Evolutionary conservation across 495 filamentous ascomycete species (phyloP).

Genomic region (Lasiosphaeris hirsuta): DNA sequence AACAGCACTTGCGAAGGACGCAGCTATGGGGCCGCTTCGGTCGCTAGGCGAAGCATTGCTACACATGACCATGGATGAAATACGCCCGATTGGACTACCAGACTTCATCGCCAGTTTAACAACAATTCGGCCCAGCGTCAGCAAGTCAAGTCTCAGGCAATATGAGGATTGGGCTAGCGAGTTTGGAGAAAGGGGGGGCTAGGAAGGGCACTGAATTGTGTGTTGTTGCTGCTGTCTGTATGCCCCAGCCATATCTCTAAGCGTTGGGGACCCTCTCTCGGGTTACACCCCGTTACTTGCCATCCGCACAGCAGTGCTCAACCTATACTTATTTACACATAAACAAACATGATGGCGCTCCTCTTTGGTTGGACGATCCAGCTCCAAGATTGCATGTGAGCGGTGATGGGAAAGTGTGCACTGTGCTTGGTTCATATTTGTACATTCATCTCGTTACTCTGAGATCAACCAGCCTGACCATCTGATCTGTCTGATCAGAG

Average conservation of each 20-base stretch:
- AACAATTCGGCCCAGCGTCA: conserved; percentile 89
- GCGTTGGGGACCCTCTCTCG: background rate
- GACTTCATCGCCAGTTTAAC: conserved; percentile 85
- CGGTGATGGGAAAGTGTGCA: no score
- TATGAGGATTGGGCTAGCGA: conserved; percentile 94
- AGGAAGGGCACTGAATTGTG: conserved; percentile 8
- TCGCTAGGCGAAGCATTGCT: conserved; percentile 88
- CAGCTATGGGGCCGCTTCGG: conserved; percentile 94
- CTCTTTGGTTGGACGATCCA: no score
- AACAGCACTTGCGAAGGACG: conserved; percentile 94
- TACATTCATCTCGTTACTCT: no score
- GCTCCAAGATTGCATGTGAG: no score
- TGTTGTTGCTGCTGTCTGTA: no score
- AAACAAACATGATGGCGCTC: no score
- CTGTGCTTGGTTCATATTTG: no score
- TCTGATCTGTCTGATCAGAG: no score
- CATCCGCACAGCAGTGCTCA: no score
- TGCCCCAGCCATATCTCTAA: background rate
- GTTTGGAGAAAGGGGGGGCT: conserved; percentile 90
- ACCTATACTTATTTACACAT: no score
- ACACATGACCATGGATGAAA: conserved; percentile 88
- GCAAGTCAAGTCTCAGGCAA: conserved; percentile 71
- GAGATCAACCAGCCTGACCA: no score
- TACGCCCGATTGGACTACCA: conserved; percentile 74
- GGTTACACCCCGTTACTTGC: no score